Conservation (phyloP, 2,329 filamentous ascomycete genomes). For the Penicillium capsulatum region DNA sequence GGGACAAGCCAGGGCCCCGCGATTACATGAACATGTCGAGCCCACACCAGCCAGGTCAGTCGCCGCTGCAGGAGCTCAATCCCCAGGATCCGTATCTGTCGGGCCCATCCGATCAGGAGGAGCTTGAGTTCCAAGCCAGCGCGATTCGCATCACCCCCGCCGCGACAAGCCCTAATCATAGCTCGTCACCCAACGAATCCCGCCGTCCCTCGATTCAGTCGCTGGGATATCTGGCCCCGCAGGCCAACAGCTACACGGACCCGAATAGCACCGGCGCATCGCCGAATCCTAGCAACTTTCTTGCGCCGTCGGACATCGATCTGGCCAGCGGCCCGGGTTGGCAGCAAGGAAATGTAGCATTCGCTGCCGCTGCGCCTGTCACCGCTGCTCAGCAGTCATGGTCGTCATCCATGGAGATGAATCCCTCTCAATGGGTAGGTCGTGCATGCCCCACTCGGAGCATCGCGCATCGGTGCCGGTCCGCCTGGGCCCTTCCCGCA, state of each 20-base stretch:
- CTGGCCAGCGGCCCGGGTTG: conserved; percentile 10
- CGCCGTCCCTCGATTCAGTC: too few species aligned
- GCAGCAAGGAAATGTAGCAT: conserved; percentile 12
- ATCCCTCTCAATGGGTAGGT: conserved; percentile 31
- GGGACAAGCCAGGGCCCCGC: conserved; percentile 5
- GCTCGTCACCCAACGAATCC: conserved; percentile 13
- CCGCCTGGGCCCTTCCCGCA: conserved; percentile 5
- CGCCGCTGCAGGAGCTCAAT: conserved; percentile 30
- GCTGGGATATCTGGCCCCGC: conserved; percentile 4
- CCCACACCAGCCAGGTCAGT: conserved; percentile 21
- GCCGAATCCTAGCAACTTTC: conserved; percentile 8
- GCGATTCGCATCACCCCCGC: conserved; percentile 31
- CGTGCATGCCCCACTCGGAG: conserved; percentile 31
- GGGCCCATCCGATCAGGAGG: conserved; percentile 37
- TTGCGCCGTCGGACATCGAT: conserved; percentile 19
- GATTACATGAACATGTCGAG: conserved; percentile 20
- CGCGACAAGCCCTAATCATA: conserved; percentile 16
- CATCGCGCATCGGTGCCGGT: conserved; percentile 25
- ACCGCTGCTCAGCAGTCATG: conserved; percentile 6
- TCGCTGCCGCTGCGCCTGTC: conserved; percentile 5
- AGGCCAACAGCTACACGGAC: conserved; percentile 9
- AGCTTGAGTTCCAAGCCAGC: conserved; percentile 33
- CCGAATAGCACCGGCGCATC: conserved; percentile 10
- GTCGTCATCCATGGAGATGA: conserved; percentile 17
- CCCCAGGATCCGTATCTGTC: conserved; percentile 40